Percentiles rank a stretch among this genome's conserved stretches.
These are phyloP conservation scores for Penicillium bovifimosum DNA, from an alignment of 495 filamentous ascomycete species.

Conservation along the genomic window DNA sequence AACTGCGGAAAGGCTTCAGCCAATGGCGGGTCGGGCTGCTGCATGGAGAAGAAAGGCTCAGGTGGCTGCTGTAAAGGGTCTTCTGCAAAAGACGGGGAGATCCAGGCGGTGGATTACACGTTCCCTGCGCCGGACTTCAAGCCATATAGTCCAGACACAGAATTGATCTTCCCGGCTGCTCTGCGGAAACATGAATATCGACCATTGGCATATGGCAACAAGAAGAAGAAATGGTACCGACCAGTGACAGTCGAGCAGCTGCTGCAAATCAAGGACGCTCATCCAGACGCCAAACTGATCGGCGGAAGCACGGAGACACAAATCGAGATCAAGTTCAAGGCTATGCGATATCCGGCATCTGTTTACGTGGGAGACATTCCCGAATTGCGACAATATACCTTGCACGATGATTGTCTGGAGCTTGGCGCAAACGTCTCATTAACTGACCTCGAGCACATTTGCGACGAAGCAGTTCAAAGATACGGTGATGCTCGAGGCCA, in stretches of 20 bases:
- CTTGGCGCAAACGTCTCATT: slow-evolving; percentile 89
- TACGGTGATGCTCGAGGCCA: slow-evolving; percentile 72
- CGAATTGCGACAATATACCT: slow-evolving; percentile 72
- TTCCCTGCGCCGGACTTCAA: slow-evolving; percentile 62
- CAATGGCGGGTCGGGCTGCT: slow-evolving; percentile 50
- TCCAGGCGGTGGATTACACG: slow-evolving; percentile 20
- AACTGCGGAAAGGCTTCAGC: slow-evolving; percentile 39
- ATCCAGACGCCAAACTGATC: slow-evolving; percentile 87
- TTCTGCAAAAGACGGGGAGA: slow-evolving; percentile 9
- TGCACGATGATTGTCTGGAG: slow-evolving; percentile 75
- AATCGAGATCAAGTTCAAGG: slow-evolving; percentile 98
- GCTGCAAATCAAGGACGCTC: slow-evolving; percentile 79
- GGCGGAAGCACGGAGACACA: slow-evolving; percentile 96
- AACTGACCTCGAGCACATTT: slow-evolving; percentile 61
- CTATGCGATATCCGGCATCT: slow-evolving; percentile 78
- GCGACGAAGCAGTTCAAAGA: slow-evolving; percentile 68
- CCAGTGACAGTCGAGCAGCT: slow-evolving; percentile 84
- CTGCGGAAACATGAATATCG: slow-evolving; percentile 76
- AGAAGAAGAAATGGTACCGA: slow-evolving; percentile 88
- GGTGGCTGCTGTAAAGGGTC: slow-evolving; percentile 36
- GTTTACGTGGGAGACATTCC: slow-evolving; percentile 92
- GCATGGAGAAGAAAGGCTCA: slow-evolving; percentile 46
- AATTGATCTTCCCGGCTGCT: slow-evolving; percentile 88
- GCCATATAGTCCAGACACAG: slow-evolving; percentile 84
- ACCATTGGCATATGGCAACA: slow-evolving; percentile 86